phyloP scores from a whole-genome alignment of 2,329 filamentous ascomycete species.

The Rasamsonia emersonii region DNA sequence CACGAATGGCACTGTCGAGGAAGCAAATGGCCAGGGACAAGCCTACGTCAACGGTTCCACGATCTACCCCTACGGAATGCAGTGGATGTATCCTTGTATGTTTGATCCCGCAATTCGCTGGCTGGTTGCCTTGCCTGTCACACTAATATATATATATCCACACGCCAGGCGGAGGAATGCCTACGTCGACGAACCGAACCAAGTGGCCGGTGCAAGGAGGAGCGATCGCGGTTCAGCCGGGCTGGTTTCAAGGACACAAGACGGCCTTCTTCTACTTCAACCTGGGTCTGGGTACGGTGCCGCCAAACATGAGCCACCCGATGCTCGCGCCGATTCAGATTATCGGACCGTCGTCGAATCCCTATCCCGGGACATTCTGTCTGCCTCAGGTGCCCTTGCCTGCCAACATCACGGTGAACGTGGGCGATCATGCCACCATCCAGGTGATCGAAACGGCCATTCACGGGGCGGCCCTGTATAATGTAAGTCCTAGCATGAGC shows the following conservation, averaged over 20 bases:
- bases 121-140: too few species aligned
- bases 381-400: constrained; percentile 84
- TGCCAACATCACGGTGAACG: constrained; percentile 56
- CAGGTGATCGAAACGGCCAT: constrained; percentile 76
- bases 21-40: constrained; percentile 36
- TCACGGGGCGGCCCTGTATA: constrained; percentile 76
- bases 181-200: constrained; percentile 70
- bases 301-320: constrained; percentile 75
- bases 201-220: constrained; percentile 86
- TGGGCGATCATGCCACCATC: constrained; percentile 85
- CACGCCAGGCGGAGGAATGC: constrained; percentile 76
- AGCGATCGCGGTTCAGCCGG: constrained; percentile 82
- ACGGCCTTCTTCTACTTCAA: constrained; percentile 84
- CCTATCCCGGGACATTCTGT: constrained; percentile 85
- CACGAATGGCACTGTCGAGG: constrained; percentile 55
- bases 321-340: constrained; percentile 79
- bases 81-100: constrained; percentile 93
- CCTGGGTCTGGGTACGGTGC: constrained; percentile 73
- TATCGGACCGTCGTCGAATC: constrained; percentile 67
- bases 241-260: constrained; percentile 87
- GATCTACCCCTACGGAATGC: constrained; percentile 76
- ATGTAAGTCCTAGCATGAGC: constrained; percentile 57
- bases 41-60: constrained; percentile 40
- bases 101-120: too few species aligned
- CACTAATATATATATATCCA: too few species aligned